phyloP scores from a whole-genome alignment of 495 filamentous ascomycete genomes.

The Aspergillus funiculosus region DNA sequence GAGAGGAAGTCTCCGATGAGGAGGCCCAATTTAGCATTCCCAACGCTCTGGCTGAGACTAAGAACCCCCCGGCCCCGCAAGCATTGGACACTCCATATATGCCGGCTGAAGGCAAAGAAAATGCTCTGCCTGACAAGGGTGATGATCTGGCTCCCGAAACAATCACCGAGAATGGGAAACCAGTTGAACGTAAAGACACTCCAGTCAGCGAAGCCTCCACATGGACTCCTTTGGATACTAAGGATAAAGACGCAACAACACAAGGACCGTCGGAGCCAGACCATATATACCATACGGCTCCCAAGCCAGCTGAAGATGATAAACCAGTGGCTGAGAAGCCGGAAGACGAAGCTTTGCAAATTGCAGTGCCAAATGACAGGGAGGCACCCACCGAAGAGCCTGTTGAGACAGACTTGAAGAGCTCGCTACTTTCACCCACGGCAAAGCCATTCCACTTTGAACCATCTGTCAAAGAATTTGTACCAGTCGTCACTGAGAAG shows the following conservation, averaged over 20 bases:
- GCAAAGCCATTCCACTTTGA: conserved; percentile 64
- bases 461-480: conserved; percentile 43
- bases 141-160: neutral
- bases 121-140: conserved; percentile 27
- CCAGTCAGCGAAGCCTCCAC: conserved; percentile 39
- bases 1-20: conserved; percentile 54
- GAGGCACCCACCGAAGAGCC: conserved; percentile 19
- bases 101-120: conserved; percentile 44
- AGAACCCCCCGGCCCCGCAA: conserved; percentile 33
- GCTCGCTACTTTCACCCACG: conserved; percentile 52
- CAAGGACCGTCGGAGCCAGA: conserved; percentile 31
- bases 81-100: conserved; percentile 21
- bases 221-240: conserved; percentile 40
- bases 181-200: conserved; percentile 29
- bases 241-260: conserved; percentile 33
- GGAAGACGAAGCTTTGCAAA: neutral
- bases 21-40: conserved; percentile 66
- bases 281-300: conserved; percentile 4
- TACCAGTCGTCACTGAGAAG: conserved; percentile 38
- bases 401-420: conserved; percentile 23
- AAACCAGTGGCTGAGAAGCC: neutral
- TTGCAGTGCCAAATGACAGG: conserved; percentile 5
- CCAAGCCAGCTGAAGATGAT: conserved; percentile 4
- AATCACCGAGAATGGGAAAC: conserved; percentile 18
- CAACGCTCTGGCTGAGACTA: conserved; percentile 40